phyloP scores from a whole-genome alignment of 352 stramenopile genomes.

The Phytophthora meadii region DNA sequence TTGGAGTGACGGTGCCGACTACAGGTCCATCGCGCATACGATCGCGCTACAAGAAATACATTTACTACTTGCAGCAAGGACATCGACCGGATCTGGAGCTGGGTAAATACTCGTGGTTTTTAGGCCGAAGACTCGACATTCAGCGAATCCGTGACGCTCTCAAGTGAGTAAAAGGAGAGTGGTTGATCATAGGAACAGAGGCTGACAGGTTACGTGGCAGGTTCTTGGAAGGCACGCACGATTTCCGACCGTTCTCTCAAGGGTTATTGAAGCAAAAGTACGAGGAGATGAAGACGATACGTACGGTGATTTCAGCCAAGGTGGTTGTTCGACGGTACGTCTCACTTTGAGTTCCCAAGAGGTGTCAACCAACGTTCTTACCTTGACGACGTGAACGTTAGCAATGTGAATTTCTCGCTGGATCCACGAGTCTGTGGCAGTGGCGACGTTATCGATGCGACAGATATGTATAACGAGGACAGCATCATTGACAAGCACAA shows the following conservation, averaged over 20 bases:
- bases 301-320: conserved; percentile 69
- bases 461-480: conserved; percentile 37
- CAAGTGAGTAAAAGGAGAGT: conserved; percentile 33
- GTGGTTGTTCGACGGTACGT: conserved; percentile 67
- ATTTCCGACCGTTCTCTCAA: conserved; percentile 86
- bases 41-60: conserved; percentile 89
- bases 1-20: conserved; percentile 43
- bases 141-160: conserved; percentile 71
- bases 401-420: conserved; percentile 78
- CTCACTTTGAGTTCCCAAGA: background rate
- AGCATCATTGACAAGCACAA: conserved; percentile 14
- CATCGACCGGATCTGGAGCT: conserved; percentile 70
- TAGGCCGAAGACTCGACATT: conserved; percentile 72
- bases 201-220: conserved; percentile 32
- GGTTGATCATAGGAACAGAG: background rate
- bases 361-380: background rate
- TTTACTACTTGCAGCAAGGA: conserved; percentile 91
- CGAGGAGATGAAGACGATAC: conserved; percentile 66
- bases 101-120: conserved; percentile 85
- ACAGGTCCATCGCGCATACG: conserved; percentile 67
- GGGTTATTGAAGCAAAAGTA: conserved; percentile 69
- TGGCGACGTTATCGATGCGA: conserved; percentile 58
- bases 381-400: conserved; percentile 24
- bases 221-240: conserved; percentile 70
- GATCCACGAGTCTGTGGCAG: conserved; percentile 60